Percentiles rank a stretch among this genome's conserved stretches.
Conservation (phyloP, 2,329 filamentous ascomycete genomes). For the Ophiostoma fasciatum region DNA sequence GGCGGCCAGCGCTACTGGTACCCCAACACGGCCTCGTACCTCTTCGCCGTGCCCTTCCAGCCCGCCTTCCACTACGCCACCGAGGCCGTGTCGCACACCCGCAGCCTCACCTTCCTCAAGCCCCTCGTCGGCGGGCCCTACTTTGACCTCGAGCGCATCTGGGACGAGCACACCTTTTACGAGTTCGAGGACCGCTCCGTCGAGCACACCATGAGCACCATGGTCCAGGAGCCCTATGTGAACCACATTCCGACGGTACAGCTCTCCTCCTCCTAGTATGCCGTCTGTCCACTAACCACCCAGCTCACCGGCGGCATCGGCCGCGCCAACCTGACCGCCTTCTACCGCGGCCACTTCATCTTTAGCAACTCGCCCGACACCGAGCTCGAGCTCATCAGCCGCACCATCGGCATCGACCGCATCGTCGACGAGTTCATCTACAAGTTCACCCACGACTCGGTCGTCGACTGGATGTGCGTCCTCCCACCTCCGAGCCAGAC, state of each 20-base stretch:
- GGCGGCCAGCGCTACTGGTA: constrained; percentile 2
- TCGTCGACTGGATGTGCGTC: constrained; percentile 56
- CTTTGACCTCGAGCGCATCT: constrained; percentile 63
- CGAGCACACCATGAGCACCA: constrained; percentile 63
- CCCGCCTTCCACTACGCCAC: constrained; percentile 13
- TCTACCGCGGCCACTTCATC: constrained; percentile 63
- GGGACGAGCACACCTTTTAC: constrained; percentile 62
- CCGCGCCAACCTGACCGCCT: constrained; percentile 43
- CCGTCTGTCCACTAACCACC: no score
- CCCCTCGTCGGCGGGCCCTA: constrained; percentile 44
- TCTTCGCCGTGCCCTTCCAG: constrained; percentile 5
- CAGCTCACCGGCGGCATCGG: constrained; percentile 50
- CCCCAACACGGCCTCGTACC: neutral
- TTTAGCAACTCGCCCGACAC: constrained; percentile 57
- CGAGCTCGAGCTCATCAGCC: constrained; percentile 51
- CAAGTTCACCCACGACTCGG: constrained; percentile 44
- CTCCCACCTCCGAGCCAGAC: neutral
- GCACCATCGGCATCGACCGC: constrained; percentile 57
- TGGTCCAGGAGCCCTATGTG: constrained; percentile 59
- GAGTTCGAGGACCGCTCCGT: constrained; percentile 58
- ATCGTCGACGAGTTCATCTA: constrained; percentile 59
- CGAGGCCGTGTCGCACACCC: constrained; percentile 50
- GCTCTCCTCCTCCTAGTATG: constrained; percentile 24
- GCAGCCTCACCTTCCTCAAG: constrained; percentile 51
- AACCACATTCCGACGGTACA: constrained; percentile 56